phyloP scores from a whole-genome alignment of 2,329 filamentous ascomycete species.

The Fusarium buharicum region DNA sequence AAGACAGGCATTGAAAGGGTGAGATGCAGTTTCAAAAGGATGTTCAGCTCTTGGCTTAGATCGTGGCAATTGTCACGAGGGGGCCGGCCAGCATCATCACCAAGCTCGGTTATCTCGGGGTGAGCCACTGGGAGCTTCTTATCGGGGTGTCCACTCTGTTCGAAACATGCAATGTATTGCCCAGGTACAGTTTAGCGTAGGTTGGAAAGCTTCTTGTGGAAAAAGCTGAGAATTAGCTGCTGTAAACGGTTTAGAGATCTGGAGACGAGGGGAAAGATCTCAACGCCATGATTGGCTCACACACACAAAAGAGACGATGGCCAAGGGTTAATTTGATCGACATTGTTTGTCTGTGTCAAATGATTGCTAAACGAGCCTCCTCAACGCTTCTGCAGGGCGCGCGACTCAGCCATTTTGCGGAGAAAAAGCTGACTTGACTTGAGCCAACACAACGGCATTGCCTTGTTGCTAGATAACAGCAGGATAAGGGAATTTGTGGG shows the following conservation, averaged over 20 bases:
- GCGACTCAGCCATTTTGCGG: not conserved
- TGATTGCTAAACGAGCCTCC: not conserved
- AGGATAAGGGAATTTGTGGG: constrained; percentile 27
- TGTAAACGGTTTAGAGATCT: constrained; percentile 15
- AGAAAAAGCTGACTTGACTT: not conserved
- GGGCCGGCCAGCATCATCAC: constrained; percentile 1
- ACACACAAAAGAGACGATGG: no score
- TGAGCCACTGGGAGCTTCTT: constrained; percentile 9
- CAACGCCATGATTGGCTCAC: constrained; percentile 11
- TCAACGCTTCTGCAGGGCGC: not conserved
- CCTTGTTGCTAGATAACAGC: constrained; percentile 10
- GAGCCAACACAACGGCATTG: not conserved
- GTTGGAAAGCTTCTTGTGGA: not conserved
- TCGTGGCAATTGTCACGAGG: constrained; percentile 6
- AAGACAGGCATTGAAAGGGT: not conserved
- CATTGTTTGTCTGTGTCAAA: constrained; percentile 1
- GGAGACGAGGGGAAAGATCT: not conserved
- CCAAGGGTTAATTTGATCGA: not conserved
- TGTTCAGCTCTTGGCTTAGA: not conserved
- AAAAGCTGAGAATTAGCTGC: constrained; percentile 40
- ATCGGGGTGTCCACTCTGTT: constrained; percentile 20
- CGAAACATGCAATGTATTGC: constrained; percentile 38
- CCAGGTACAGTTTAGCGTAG: constrained; percentile 27
- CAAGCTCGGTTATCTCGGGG: constrained; percentile 37
- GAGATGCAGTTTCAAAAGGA: not conserved